Evolutionary conservation across 2,329 filamentous ascomycete genomes (phyloP), one percentile per base, ranked within the genome.

Genomic region (Teratosphaeria nubilosa): DNA sequence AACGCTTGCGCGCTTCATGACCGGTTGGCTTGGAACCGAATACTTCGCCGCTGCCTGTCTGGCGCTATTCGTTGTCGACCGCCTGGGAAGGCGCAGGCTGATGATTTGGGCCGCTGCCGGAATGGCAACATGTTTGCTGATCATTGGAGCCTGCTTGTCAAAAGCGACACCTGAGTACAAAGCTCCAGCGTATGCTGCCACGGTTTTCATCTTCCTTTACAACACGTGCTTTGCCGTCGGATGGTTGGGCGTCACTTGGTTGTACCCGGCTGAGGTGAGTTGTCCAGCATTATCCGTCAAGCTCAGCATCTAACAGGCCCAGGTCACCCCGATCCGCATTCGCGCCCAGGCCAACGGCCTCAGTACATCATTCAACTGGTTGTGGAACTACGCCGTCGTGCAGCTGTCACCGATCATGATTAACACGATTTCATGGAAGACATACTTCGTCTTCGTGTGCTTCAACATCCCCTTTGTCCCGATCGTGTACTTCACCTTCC

Each of bases 371-470:
- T 34, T 20, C 16, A 31, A 37, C 16, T 53, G 55, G 25, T 32
- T 45, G 25, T 55, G 56, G 16, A 83, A 84, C 70, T 86, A 86
- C 70, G 74, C 86, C 67, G 82, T 87, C 25, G 84, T 87, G 54
- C 84, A 86, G 79, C 81, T 86, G 54, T 85, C 83, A 0, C 84
- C 83, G 0, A 77, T 82, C 7, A 81, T 83, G 5, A 82, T 86
- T 61, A 70, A 73, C 10, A 80, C 76, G 58, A 83, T 83, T 59
- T 70, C 72, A 0, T 83, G 80, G 64, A 71, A 76, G 60, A 83
- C 81, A 2, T 84, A 83, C 65, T 82, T 78, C 62, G 67, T 68
- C 54, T 68, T 68, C 55, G 65, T 61, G n/a, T 25, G 16, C 50
- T 56, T 45, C 53, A 62, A 62, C 55, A 31, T 57, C 34, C 58